Base-by-base conservation (phyloP, 805 yeast genomes). In the Suhomyces tanzawaensis region DNA sequence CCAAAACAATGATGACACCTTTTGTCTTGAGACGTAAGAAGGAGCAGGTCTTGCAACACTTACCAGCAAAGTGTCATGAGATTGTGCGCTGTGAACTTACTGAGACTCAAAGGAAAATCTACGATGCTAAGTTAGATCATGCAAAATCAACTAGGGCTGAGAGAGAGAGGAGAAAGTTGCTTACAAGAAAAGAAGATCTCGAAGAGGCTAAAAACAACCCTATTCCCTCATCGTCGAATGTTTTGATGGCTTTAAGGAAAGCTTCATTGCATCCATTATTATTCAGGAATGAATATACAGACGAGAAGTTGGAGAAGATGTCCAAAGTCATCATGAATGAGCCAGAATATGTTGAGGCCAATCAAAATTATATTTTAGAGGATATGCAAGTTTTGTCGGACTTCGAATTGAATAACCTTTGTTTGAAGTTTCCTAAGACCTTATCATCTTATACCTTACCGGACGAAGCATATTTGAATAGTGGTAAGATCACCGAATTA, bases 1-100 rank as follows among this genome's bases (percentile, higher is more conserved):
- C 99, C 3, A 88, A 87, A 58, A 84, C 93, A 4, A 91, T 93
- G 97, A 91, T 93, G 98, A 85, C 95, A 2, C 99, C 99, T 3
- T 93, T 93, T 66, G 91, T 93, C 7, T 68, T 93, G 52, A 76
- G 99, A 62, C 80, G 99, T 58, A 83, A 82, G 57, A 93, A 93
- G 65, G 85, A 78, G 39, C 97, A 91, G 62, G 99, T 93, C 6
- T 73, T 93, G 60, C 79, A 85, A 55, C 91, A 93, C 57, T 69
- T 93, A 41, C 99, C 99, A 1, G 71, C 74, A 21, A 93, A 93
- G 56, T 64, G 69, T 39, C 87, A 82, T 41, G 65, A 64, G 31
- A 74, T 85, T 25, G 78, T 76, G 36, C 71, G 71, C 46, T 89
- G 97, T 60, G 81, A 76, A 1, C 64, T 89, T 71, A 65, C 74